phyloP scores from a whole-genome alignment of 2,329 filamentous ascomycete genomes.

The Raffaelea ambrosiae region DNA sequence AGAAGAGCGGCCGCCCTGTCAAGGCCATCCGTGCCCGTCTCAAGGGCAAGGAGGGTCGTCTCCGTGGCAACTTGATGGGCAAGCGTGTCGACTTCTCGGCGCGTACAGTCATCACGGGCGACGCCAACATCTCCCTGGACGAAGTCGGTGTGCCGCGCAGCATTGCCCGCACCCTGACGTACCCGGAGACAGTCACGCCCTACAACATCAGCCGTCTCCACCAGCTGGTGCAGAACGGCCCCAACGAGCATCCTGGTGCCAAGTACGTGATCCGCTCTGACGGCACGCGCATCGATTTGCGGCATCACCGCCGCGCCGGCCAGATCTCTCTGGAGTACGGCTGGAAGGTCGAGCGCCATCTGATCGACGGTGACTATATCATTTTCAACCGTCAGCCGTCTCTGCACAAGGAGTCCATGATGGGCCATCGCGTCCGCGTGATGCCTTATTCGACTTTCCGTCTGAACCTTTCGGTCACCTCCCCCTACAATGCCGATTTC shows the following conservation, averaged over 20 bases:
- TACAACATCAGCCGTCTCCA: slow-evolving; percentile 96
- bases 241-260: slow-evolving; percentile 89
- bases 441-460: slow-evolving; percentile 99
- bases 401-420: slow-evolving; percentile 99
- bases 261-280: slow-evolving; percentile 94
- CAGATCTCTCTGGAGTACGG: slow-evolving; percentile 87
- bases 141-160: slow-evolving; percentile 94
- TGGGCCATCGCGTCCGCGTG: slow-evolving; percentile 94
- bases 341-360: slow-evolving; percentile 97
- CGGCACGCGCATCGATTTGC: slow-evolving; percentile 88
- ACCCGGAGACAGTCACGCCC: slow-evolving; percentile 92
- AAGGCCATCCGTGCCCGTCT: slow-evolving; percentile 95
- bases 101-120: slow-evolving; percentile 98
- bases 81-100: slow-evolving; percentile 99
- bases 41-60: slow-evolving; percentile 97
- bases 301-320: slow-evolving; percentile 81
- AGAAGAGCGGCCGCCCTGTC: slow-evolving; percentile 93
- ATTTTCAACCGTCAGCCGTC: slow-evolving; percentile 99
- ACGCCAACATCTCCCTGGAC: slow-evolving; percentile 91
- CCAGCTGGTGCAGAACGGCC: slow-evolving; percentile 82
- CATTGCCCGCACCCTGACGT: slow-evolving; percentile 88
- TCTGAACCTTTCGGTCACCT: slow-evolving; percentile 93
- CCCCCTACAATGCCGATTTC: slow-evolving; percentile 99
- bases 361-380: slow-evolving; percentile 94
- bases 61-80: slow-evolving; percentile 98